Conservation (phyloP, 176 grass and related monocot genomes). For the Aegilops speltoides region DNA sequence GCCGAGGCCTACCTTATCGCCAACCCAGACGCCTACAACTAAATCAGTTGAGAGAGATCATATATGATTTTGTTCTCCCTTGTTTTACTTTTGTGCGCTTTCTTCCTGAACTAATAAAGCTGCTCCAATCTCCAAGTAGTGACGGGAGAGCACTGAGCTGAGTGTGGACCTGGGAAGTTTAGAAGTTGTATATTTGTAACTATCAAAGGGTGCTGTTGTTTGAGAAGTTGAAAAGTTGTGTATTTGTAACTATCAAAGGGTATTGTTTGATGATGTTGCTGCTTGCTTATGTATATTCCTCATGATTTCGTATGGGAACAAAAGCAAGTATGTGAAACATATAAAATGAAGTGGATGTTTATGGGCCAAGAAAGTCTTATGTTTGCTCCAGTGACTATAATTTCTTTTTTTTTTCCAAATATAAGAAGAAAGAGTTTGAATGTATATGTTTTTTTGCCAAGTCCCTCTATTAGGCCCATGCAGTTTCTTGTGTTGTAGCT, state of each 20-base stretch:
- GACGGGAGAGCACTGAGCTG: not conserved
- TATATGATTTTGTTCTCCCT: not conserved
- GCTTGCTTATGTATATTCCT: not conserved
- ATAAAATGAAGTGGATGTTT: too few relatives aligned
- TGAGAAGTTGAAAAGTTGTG: not conserved
- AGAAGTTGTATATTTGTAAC: not conserved
- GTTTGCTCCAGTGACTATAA: too few relatives aligned
- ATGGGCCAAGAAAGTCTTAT: too few relatives aligned
- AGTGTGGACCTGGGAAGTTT: not conserved
- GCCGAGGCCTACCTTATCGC: slow-evolving; percentile 57
- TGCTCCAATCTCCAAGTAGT: not conserved
- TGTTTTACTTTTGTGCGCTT: not conserved
- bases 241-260: not conserved
- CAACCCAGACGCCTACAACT: slow-evolving; percentile 63
- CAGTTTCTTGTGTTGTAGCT: too few relatives aligned
- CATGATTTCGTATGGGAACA: too few relatives aligned
- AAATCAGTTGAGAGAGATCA: not conserved
- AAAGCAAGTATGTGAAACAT: too few relatives aligned
- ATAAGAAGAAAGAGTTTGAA: too few relatives aligned
- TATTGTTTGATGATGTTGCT: not conserved
- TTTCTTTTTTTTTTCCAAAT: too few relatives aligned
- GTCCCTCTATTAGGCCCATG: too few relatives aligned
- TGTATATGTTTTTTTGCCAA: too few relatives aligned
- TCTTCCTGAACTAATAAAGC: not conserved
- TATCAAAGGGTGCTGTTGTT: not conserved